These are phyloP conservation scores for Stachybotrys echinatus DNA, from an alignment of 2,329 filamentous ascomycete genomes.

Conservation along the genomic window DNA sequence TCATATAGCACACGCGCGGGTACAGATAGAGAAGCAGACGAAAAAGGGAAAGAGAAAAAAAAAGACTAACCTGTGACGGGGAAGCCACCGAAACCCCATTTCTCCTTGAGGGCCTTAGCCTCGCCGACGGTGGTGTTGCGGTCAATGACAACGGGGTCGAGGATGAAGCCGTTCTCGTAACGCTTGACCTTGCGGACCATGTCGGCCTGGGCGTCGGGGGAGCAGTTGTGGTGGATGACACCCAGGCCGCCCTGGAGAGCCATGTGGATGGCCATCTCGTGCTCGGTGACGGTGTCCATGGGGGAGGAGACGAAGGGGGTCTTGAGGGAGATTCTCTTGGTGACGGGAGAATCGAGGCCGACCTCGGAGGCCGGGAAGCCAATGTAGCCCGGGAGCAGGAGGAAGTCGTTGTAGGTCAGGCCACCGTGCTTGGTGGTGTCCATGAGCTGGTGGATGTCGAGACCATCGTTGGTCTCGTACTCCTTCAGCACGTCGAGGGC, in stretches of 20 bases:
- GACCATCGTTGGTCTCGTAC: conserved; percentile 77
- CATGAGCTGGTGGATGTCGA: conserved; percentile 80
- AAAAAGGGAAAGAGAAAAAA: conserved; percentile 8
- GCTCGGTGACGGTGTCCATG: conserved; percentile 99
- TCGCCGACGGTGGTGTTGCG: conserved; percentile 85
- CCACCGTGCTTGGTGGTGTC: conserved; percentile 90
- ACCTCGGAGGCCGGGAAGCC: conserved; percentile 93
- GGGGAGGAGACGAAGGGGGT: conserved; percentile 95
- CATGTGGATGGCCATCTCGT: conserved; percentile 99
- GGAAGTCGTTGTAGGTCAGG: conserved; percentile 98
- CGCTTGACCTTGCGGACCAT: conserved; percentile 99
- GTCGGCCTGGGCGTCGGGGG: conserved; percentile 92
- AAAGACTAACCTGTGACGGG: conserved; percentile 86
- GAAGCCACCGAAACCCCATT: conserved; percentile 98
- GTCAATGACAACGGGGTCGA: conserved; percentile 88
- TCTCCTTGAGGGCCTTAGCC: conserved; percentile 88
- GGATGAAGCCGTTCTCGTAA: conserved; percentile 98
- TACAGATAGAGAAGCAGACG: conserved; percentile 8
- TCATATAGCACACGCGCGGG: conserved; percentile 48
- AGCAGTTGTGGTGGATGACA: conserved; percentile 99
- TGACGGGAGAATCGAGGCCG: conserved; percentile 82
- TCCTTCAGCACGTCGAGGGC: conserved; percentile 78
- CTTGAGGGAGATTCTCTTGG: conserved; percentile 93
- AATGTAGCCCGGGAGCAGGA: conserved; percentile 94
- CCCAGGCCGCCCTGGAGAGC: conserved; percentile 81